These are phyloP conservation scores for Lactuca sativa DNA, from an alignment of 129 eudicot species.

Conservation along the genomic window DNA sequence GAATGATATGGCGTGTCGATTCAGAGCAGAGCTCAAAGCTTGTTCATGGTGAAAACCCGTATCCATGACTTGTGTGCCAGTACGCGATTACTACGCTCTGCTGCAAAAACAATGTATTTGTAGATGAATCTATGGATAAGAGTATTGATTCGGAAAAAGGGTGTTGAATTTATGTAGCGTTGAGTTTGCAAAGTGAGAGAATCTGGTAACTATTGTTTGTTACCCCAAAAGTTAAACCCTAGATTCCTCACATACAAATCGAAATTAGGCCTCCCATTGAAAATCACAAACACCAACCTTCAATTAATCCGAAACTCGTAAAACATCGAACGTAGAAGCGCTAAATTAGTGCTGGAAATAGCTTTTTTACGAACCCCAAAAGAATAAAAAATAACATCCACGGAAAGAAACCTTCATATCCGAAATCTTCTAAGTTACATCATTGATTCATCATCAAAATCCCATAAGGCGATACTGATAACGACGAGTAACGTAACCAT, in stretches of 20 bases:
- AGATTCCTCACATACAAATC: constrained; percentile 20
- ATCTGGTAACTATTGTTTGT: constrained; percentile 23
- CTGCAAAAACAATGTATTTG: constrained; percentile 22
- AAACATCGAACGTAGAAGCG: not conserved
- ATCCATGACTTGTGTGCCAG: constrained; percentile 30
- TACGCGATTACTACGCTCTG: constrained; percentile 7
- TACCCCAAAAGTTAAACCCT: constrained; percentile 33
- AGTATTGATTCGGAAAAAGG: constrained; percentile 22
- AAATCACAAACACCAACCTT: constrained; percentile 21
- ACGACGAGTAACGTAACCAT: constrained; percentile 4
- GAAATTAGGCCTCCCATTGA: not conserved
- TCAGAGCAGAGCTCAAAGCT: constrained; percentile 30
- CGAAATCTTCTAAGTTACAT: constrained; percentile 16
- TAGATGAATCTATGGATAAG: constrained; percentile 22
- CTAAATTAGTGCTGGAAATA: constrained; percentile 1
- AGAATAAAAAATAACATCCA: not conserved
- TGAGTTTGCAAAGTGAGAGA: constrained; percentile 26
- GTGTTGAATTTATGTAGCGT: constrained; percentile 35
- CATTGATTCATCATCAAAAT: constrained; percentile 19
- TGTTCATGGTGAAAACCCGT: constrained; percentile 49
- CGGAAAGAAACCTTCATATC: constrained; percentile 13
- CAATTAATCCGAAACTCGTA: constrained; percentile 17
- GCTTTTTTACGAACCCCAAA: constrained; percentile 21
- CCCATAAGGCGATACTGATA: constrained; percentile 7
- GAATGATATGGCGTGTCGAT: constrained; percentile 48